Conservation (phyloP, 768 basidiomycete species). For the Suillus sp. region DNA sequence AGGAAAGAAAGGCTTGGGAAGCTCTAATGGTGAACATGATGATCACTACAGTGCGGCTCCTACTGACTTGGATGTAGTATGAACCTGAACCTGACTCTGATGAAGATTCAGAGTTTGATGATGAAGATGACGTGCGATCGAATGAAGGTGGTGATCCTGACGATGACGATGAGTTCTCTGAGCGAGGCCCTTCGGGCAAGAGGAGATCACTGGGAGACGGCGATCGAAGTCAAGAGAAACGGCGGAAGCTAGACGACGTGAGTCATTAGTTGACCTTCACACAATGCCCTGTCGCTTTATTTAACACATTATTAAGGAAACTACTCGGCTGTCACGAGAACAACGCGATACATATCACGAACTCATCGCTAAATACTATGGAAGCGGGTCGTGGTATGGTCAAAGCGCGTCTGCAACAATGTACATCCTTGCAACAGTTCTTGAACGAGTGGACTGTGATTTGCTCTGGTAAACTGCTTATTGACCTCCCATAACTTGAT, state of each 20-base stretch:
- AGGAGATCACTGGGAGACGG: conserved; percentile 47
- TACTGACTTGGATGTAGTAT: conserved; percentile 48
- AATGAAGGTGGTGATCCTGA: conserved; percentile 43
- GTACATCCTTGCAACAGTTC: conserved; percentile 86
- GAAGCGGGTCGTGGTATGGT: conserved; percentile 81
- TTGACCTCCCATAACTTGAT: conserved; percentile 1
- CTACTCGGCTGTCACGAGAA: conserved; percentile 65
- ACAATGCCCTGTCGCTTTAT: not conserved
- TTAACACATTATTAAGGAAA: conserved; percentile 37
- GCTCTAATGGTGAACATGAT: conserved; percentile 65
- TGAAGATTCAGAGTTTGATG: conserved; percentile 48
- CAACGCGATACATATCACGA: conserved; percentile 66
- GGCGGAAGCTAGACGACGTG: conserved; percentile 57
- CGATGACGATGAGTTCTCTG: conserved; percentile 43
- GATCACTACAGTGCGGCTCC: not conserved
- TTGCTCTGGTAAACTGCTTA: conserved; percentile 70
- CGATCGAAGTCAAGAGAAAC: conserved; percentile 50
- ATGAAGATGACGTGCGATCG: conserved; percentile 48
- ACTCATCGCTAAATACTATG: conserved; percentile 80
- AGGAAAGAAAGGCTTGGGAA: conserved; percentile 84
- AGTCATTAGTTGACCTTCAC: conserved; percentile 24
- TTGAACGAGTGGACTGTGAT: conserved; percentile 93
- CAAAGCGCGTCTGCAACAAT: conserved; percentile 89
- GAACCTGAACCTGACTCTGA: conserved; percentile 78
- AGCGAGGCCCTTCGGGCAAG: conserved; percentile 45